Percentiles rank a stretch among this genome's conserved stretches.
These are phyloP conservation scores for Cercospora beticola DNA, from an alignment of 2,329 filamentous ascomycete species.

Conservation along the genomic window DNA sequence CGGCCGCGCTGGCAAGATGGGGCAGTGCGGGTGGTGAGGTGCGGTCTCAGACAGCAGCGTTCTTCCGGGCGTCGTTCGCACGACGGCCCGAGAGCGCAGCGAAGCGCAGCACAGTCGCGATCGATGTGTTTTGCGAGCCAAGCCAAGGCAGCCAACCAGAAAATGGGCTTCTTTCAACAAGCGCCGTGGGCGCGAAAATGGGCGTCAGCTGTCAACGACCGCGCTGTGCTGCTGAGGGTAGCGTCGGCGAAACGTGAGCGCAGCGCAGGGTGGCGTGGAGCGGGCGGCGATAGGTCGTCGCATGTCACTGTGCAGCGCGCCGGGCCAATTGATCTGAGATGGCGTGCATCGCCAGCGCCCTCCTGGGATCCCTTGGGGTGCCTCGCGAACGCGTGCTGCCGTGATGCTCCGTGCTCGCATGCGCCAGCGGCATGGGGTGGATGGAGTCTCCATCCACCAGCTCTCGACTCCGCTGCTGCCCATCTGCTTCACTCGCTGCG, in stretches of 20 bases:
- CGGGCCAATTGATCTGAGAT: background rate
- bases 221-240: background rate
- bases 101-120: background rate
- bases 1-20: background rate
- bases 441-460: background rate
- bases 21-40: slow-evolving; percentile 1
- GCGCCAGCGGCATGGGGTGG: background rate
- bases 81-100: background rate
- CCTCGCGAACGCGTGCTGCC: slow-evolving; percentile 1
- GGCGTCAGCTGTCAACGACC: background rate
- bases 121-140: background rate
- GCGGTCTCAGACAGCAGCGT: slow-evolving; percentile 9
- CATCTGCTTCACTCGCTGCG: background rate
- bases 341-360: background rate
- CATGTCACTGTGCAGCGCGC: slow-evolving; percentile 10
- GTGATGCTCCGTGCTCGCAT: background rate
- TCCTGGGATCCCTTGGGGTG: background rate
- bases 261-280: background rate
- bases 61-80: background rate
- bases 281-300: background rate
- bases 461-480: background rate
- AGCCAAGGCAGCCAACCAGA: background rate
- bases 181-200: background rate
- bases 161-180: background rate
- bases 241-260: background rate